These are phyloP conservation scores for Trametes elegans DNA, from an alignment of 768 basidiomycete species.

Conservation along the genomic window DNA sequence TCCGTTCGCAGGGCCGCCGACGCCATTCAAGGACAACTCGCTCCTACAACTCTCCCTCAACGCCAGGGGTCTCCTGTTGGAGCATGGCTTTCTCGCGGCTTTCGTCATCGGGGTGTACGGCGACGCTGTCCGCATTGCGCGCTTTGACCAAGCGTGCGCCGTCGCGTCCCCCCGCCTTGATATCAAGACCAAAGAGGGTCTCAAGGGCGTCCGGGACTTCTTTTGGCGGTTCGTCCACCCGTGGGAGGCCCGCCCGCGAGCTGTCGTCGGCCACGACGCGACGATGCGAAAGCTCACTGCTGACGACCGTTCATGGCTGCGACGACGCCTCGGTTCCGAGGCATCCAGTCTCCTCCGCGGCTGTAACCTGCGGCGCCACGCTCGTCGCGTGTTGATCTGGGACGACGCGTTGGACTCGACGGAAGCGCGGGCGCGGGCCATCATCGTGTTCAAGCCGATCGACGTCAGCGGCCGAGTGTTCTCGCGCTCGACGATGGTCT, in stretches of 20 bases:
- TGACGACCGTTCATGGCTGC: background rate
- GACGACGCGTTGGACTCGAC: background rate
- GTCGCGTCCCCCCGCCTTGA: conserved; percentile 4
- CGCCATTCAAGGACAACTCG: background rate
- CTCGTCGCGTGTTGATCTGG: background rate
- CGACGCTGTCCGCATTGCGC: conserved; percentile 2
- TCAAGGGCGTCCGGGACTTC: conserved; percentile 2
- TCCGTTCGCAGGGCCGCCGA: background rate
- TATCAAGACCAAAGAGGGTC: background rate
- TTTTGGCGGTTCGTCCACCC: conserved; percentile 17
- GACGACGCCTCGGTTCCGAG: background rate
- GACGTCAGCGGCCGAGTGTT: conserved; percentile 12
- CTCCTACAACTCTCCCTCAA: conserved; percentile 1
- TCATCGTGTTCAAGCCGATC: conserved; percentile 1
- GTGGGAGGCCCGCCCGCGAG: background rate
- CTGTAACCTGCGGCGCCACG: background rate
- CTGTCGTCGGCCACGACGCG: conserved; percentile 8
- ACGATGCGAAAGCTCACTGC: background rate
- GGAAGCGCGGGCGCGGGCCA: background rate
- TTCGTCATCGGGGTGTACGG: conserved; percentile 12
- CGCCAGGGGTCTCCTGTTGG: conserved; percentile 1
- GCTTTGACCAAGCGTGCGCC: conserved; percentile 13
- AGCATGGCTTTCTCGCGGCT: background rate
- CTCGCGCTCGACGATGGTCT: conserved; percentile 15
- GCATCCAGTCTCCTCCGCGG: background rate